Conservation (phyloP, 2,329 filamentous ascomycete genomes). For the Fusarium sp. region DNA sequence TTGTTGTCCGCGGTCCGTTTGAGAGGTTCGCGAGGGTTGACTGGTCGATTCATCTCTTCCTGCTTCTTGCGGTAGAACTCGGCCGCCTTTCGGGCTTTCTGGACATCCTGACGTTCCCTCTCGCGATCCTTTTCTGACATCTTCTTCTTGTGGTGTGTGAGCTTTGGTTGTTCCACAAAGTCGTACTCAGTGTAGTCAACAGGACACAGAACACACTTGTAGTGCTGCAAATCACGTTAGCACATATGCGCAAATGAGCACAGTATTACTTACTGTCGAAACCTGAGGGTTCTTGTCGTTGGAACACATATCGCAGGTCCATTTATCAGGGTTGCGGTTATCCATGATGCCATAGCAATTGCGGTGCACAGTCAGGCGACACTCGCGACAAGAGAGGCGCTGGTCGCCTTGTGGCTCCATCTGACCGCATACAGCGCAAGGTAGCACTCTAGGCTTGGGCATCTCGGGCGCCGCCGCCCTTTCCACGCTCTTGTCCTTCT, state of each 20-base stretch:
- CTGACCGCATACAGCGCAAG: slow-evolving; percentile 84
- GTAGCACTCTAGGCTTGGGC: slow-evolving; percentile 78
- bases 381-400: slow-evolving; percentile 82
- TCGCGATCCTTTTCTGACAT: slow-evolving; percentile 86
- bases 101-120: slow-evolving; percentile 84
- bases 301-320: slow-evolving; percentile 93
- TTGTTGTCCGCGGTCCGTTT: slow-evolving; percentile 97
- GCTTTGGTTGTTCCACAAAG: slow-evolving; percentile 73
- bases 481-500: slow-evolving; percentile 65
- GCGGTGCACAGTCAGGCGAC: slow-evolving; percentile 88
- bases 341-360: slow-evolving; percentile 87
- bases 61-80: slow-evolving; percentile 86
- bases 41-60: slow-evolving; percentile 80
- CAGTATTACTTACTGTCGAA: slow-evolving; percentile 73
- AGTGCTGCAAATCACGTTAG: slow-evolving; percentile 63
- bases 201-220: slow-evolving; percentile 92
- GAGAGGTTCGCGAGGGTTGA: slow-evolving; percentile 85
- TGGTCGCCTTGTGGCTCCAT: slow-evolving; percentile 75
- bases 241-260: slow-evolving; percentile 36
- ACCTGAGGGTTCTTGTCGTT: slow-evolving; percentile 93
- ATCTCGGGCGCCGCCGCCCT: slow-evolving; percentile 74
- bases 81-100: slow-evolving; percentile 78
- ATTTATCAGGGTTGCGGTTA: slow-evolving; percentile 75
- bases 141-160: slow-evolving; percentile 76
- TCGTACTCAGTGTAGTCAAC: slow-evolving; percentile 82